Conservation (phyloP, 305 asterid species). For the Nicotiana rustica region DNA sequence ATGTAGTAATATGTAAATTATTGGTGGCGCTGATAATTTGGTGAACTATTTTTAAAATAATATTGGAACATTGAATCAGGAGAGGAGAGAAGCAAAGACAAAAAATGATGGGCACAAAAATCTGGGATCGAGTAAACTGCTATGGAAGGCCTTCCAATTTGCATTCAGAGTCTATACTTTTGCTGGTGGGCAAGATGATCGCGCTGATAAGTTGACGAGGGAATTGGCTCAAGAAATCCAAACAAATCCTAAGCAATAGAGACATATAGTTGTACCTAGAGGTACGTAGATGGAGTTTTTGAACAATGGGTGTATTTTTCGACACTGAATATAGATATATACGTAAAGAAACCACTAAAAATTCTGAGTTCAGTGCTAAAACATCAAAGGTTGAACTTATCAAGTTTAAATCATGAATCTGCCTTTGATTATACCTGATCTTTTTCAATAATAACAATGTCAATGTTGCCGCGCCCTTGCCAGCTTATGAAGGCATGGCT, state of each 20-base stretch:
- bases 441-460: neutral
- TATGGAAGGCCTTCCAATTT: slow-evolving; percentile 92
- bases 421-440: neutral
- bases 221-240: slow-evolving; percentile 86
- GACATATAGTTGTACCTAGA: neutral
- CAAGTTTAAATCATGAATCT: neutral
- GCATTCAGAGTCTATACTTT: slow-evolving; percentile 86
- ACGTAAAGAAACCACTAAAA: neutral
- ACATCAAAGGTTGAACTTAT: neutral
- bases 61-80: slow-evolving; percentile 46
- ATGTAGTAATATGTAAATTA: neutral
- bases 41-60: neutral
- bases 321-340: neutral
- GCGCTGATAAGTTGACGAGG: slow-evolving; percentile 80
- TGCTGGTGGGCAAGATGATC: slow-evolving; percentile 92
- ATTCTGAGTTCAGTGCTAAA: neutral
- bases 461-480: neutral
- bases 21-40: neutral
- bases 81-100: slow-evolving; percentile 55
- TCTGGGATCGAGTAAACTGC: slow-evolving; percentile 50
- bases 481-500: neutral
- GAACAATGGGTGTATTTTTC: neutral
- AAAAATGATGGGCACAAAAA: slow-evolving; percentile 49
- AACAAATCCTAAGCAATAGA: slow-evolving; percentile 49
- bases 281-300: neutral